Base-by-base conservation (phyloP, 441 rosid species). In the Pelargonium fulgidum region DNA sequence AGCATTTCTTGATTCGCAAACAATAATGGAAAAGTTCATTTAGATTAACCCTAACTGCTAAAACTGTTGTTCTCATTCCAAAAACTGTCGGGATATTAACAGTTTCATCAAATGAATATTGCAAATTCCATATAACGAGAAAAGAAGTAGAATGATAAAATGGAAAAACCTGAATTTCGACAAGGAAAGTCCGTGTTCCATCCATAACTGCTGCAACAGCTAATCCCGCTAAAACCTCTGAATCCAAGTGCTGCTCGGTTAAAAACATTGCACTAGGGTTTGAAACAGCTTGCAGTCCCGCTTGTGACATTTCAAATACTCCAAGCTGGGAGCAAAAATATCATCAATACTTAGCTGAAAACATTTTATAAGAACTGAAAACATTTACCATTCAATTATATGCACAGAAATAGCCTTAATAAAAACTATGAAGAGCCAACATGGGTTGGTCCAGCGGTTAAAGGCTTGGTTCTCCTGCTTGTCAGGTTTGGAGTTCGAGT, bases 161-260 rank as follows among this genome's bases (percentile, higher is more conserved):
- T 33, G 14, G 56, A 9, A 1, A 14, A 66, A 90, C 98, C 96
- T 93, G 97, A 81, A 91, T 80, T 82, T 93, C 97, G 66, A 91
- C 79, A 64, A 93, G 96, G 80, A 91, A 93, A 79, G 89, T 82
- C 76, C 93, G 86, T 65, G 92, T 84, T 75, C 97, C 97, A 78
- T 91, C 97, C 87, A 93, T 85, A 61, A 93, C 79, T 63, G 88
- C 97, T 54, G 97, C 85, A 70, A 93, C 86, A 78, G 99, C 99
- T 66, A 89, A 79, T 67, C 97, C 99, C 72, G 87, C 97, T 76
- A 93, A 80, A 83, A 91, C 70, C 75, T 89, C 93, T 33, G 96
- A 89, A 75, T 81, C 89, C 62, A 87, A 79, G 71, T 81, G 82
- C 67, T 85, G 85, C 76, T 89, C 88, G 68, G 93, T 88, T 72